phyloP scores from a whole-genome alignment of 2,329 filamentous ascomycete genomes.

The Colletotrichum lini region DNA sequence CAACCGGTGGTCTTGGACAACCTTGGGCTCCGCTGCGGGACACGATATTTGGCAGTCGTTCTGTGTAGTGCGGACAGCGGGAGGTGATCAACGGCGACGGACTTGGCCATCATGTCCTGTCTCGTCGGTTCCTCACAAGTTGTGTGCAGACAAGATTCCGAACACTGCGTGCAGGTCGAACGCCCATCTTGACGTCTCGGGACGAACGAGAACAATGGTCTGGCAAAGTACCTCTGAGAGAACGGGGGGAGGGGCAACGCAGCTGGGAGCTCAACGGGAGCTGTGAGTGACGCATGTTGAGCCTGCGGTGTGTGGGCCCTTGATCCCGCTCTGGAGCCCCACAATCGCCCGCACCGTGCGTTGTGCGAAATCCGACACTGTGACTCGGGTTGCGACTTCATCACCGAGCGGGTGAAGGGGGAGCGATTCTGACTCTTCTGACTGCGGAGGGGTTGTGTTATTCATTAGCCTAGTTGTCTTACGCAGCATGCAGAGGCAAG shows the following conservation, averaged over 20 bases:
- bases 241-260: neutral
- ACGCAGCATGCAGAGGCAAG: neutral
- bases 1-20: neutral
- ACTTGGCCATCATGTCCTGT: neutral
- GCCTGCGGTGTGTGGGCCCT: neutral
- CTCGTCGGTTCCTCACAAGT: neutral
- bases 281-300: slow-evolving; percentile 12
- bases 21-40: neutral
- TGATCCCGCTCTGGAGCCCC: slow-evolving; percentile 1
- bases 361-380: slow-evolving; percentile 25
- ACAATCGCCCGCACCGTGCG: slow-evolving; percentile 33
- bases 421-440: too few species aligned
- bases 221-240: neutral
- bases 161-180: neutral
- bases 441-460: neutral
- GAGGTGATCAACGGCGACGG: slow-evolving; percentile 9
- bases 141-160: neutral
- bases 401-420: slow-evolving; percentile 6
- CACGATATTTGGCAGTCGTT: neutral
- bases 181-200: neutral
- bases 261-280: neutral
- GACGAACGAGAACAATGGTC: neutral
- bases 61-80: neutral
- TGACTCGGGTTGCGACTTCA: slow-evolving; percentile 26
- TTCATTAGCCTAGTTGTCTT: neutral